phyloP scores from a whole-genome alignment of 208 protist genomes.

The Wallacemonas sp. region DNA sequence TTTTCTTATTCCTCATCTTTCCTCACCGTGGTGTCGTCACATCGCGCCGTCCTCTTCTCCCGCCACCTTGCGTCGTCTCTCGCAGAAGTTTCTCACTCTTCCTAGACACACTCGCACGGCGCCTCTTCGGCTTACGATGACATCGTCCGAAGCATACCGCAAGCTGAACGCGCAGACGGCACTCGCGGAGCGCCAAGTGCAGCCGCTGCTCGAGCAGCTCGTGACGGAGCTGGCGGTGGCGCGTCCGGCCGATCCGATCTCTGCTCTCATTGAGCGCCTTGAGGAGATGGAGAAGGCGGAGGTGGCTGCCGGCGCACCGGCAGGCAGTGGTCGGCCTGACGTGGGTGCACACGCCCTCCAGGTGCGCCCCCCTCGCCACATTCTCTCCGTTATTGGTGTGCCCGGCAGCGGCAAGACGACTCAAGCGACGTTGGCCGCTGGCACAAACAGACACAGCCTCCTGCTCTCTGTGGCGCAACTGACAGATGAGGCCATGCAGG shows the following conservation, averaged over 20 bases:
- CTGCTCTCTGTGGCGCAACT: not conserved
- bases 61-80: conserved; percentile 10
- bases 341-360: not conserved
- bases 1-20: not conserved
- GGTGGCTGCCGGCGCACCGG: not conserved
- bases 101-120: not conserved
- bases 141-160: conserved; percentile 30
- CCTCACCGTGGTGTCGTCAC: not conserved
- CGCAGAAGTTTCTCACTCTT: not conserved
- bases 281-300: conserved; percentile 21
- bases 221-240: conserved; percentile 22
- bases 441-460: not conserved
- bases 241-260: conserved; percentile 25
- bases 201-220: conserved; percentile 34
- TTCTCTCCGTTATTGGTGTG: conserved; percentile 6
- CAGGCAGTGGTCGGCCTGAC: not conserved
- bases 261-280: conserved; percentile 23
- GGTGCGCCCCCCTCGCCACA: not conserved
- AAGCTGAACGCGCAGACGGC: conserved; percentile 30
- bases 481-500: not conserved
- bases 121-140: conserved; percentile 17
- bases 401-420: conserved; percentile 12
- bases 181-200: conserved; percentile 27
- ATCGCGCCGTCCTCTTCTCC: too few relatives aligned
- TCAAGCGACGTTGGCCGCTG: not conserved